Evolutionary conservation across 805 yeast genomes (phyloP), one percentile per base, ranked within the genome.

Genomic region (Metschnikowia borealis): DNA sequence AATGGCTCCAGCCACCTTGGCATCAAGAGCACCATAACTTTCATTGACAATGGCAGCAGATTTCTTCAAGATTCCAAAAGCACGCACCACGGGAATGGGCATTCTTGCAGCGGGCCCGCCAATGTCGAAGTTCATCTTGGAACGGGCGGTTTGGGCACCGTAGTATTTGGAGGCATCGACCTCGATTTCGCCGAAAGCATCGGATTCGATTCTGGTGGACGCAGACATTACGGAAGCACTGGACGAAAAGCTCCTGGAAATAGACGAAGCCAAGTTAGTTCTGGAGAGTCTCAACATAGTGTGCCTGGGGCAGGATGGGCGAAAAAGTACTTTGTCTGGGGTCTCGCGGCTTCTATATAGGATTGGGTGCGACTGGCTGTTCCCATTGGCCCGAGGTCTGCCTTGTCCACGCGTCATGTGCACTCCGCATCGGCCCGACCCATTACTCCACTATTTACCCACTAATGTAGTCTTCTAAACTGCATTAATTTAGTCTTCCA

Each of bases 61-160:
- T 71, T 89, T 88, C 80, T 92, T 92, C 71, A 94, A 79, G 46
- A 92, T 69, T 72, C 99, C 99, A 65, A 92, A 94, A 2, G 99
- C 96, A 60, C 79, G 81, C 60, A 94, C 84, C 50, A 94, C 80
- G 29, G 98, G 97, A 60, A 82, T 83, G 48, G 98, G 98, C 85
- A 92, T 85, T 55, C 81, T 79, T 67, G 94, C 98, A 60, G 90
- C 82, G 15, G 80, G 78, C 52, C 97, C 97, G 58, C 99, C 99
- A 63, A 94, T 94, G 72, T 90, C 87, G 80, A 94, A 94, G 80
- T 94, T 94, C 72, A 84, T 85, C 60, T 83, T 79, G 18, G 98
- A 91, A 73, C 98, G 83, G 65, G 87, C 91, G 54, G 99, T 94
- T 75, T 94, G 99, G 41, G 98, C 98, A 54, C 99, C 99, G 92